Conservation (phyloP, 2,329 filamentous ascomycete species). For the Cercospora berteroae region DNA sequence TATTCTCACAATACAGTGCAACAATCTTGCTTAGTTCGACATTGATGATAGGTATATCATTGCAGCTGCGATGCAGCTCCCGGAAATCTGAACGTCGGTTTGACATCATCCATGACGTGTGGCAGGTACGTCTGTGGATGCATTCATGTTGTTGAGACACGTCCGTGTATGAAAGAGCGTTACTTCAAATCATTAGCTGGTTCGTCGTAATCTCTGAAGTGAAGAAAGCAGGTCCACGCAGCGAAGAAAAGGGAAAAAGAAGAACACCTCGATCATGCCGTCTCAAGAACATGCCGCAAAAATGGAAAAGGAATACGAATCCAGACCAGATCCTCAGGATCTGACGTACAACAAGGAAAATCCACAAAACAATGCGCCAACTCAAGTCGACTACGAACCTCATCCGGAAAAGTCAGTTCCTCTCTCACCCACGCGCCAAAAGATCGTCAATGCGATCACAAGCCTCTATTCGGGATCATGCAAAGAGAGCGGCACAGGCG, state of each 20-base stretch:
- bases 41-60: neutral
- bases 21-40: neutral
- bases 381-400: constrained; percentile 45
- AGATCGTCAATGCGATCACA: constrained; percentile 46
- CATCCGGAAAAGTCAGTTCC: constrained; percentile 39
- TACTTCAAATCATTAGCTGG: neutral
- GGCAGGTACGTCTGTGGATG: neutral
- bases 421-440: constrained; percentile 39
- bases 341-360: constrained; percentile 33
- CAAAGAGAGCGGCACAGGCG: constrained; percentile 18
- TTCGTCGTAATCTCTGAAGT: neutral
- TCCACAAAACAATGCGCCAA: constrained; percentile 28
- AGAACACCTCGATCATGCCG: neutral
- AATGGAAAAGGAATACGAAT: constrained; percentile 1
- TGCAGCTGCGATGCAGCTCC: neutral
- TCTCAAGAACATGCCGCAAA: constrained; percentile 2
- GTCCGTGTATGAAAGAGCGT: neutral
- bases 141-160: neutral
- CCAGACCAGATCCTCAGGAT: constrained; percentile 29
- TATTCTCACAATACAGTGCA: neutral
- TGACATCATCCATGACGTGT: constrained; percentile 6
- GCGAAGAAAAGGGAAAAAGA: neutral
- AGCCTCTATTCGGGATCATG: constrained; percentile 45
- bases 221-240: neutral
- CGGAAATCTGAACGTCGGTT: neutral